phyloP scores from a whole-genome alignment of 73 alveolate genomes.

The Loxodes magnus region DNA sequence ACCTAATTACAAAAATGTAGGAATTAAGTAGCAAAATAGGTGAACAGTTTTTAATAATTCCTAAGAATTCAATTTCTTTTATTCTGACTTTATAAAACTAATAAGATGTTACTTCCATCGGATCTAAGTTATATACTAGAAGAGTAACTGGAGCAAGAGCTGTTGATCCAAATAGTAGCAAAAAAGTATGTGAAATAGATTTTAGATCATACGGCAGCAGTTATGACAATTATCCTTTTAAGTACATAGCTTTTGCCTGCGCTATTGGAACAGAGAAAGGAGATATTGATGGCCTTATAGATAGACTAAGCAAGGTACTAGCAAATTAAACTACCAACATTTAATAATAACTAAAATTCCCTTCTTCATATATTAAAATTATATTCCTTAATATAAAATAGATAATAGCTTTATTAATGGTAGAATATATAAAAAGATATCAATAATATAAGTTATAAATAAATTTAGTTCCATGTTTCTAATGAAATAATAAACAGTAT shows the following conservation, averaged over 20 bases:
- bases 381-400: too few relatives aligned
- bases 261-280: constrained; percentile 81
- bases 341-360: too few relatives aligned
- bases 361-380: too few relatives aligned
- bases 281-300: constrained; percentile 63
- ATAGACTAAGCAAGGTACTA: too few relatives aligned
- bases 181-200: constrained; percentile 53
- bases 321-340: too few relatives aligned
- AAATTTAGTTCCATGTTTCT: too few relatives aligned
- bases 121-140: constrained; percentile 56
- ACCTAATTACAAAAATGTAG: constrained; percentile 42
- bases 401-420: too few relatives aligned
- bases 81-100: constrained; percentile 29
- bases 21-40: constrained; percentile 41
- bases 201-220: constrained; percentile 84
- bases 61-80: constrained; percentile 58
- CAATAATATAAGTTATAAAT: too few relatives aligned
- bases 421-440: too few relatives aligned
- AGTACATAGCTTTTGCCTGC: constrained; percentile 89
- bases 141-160: constrained; percentile 87
- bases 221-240: constrained; percentile 63
- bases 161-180: constrained; percentile 16
- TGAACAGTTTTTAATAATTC: constrained; percentile 65
- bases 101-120: constrained; percentile 45
- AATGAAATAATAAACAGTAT: too few relatives aligned